Evolutionary conservation across 768 basidiomycete genomes (phyloP).

Genomic region (Roridomyces roridus): DNA sequence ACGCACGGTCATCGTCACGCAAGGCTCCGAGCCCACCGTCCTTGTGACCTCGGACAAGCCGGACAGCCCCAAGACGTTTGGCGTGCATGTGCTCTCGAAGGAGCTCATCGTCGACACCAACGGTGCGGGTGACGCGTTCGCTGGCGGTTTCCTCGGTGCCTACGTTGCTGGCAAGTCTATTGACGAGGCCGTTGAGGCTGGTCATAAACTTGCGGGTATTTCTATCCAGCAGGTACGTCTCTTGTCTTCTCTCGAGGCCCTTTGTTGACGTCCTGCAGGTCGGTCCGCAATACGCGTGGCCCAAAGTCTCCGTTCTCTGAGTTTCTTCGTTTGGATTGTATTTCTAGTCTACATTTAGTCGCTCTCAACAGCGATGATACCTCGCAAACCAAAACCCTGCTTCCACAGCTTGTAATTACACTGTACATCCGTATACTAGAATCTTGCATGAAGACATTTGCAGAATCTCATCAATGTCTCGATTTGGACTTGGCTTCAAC

Average conservation of each 20-base stretch:
- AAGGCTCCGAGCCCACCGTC: constrained; percentile 82
- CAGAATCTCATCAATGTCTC: too few species aligned
- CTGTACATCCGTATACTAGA: neutral
- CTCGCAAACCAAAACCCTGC: constrained; percentile 21
- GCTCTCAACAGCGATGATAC: constrained; percentile 30
- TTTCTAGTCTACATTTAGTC: constrained; percentile 26
- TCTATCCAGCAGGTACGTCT: constrained; percentile 76
- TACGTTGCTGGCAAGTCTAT: constrained; percentile 78
- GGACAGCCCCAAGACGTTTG: constrained; percentile 59
- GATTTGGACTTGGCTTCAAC: too few species aligned
- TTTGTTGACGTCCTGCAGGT: constrained; percentile 35
- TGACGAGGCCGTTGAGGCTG: constrained; percentile 80
- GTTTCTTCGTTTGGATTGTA: constrained; percentile 3
- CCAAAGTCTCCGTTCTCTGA: constrained; percentile 50
- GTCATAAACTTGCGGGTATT: constrained; percentile 87
- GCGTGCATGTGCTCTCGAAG: constrained; percentile 62
- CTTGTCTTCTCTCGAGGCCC: neutral
- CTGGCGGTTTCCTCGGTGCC: constrained; percentile 94
- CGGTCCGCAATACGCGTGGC: constrained; percentile 60
- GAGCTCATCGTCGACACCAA: constrained; percentile 93
- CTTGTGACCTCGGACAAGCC: constrained; percentile 68
- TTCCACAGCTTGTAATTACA: constrained; percentile 27
- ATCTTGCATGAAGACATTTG: neutral
- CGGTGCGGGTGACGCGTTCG: constrained; percentile 97
- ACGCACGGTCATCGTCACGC: constrained; percentile 89